Conservation (phyloP, 768 basidiomycete species). For the Aureoboletus auriporus region DNA sequence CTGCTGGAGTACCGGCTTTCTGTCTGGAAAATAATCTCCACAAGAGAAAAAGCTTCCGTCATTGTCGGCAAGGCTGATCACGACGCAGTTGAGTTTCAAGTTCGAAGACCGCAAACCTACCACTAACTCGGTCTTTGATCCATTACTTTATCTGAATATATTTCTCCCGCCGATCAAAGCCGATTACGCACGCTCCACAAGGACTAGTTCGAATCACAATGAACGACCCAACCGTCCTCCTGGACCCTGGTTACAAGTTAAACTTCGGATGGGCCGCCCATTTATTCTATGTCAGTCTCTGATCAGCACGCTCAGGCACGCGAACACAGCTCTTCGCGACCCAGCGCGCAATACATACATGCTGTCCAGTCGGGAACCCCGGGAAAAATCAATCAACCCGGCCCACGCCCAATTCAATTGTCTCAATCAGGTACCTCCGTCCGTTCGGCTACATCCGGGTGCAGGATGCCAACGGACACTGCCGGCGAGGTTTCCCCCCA, state of each 20-base stretch:
- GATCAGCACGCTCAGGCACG: conserved; percentile 15
- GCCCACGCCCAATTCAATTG: conserved; percentile 5
- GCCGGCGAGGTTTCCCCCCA: conserved; percentile 10
- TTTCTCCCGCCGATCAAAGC: conserved; percentile 33
- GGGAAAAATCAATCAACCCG: conserved; percentile 9
- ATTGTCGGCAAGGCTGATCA: conserved; percentile 29
- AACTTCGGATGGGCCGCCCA: background rate
- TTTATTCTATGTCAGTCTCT: too few relatives aligned
- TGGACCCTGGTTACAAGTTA: conserved; percentile 4
- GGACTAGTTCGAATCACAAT: conserved; percentile 20
- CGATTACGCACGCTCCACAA: conserved; percentile 20
- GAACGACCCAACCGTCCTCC: background rate
- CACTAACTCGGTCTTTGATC: conserved; percentile 22
- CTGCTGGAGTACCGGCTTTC: conserved; percentile 7
- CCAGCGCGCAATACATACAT: background rate
- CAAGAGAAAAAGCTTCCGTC: conserved; percentile 22
- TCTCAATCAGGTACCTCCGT: conserved; percentile 23
- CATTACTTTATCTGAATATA: conserved; percentile 29
- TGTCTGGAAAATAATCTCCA: conserved; percentile 7
- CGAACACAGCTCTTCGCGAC: background rate
- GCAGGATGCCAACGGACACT: conserved; percentile 18
- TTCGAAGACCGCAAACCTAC: conserved; percentile 30
- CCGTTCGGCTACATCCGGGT: conserved; percentile 27
- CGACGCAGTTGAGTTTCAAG: conserved; percentile 31
- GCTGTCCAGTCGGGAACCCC: too few relatives aligned